These are phyloP conservation scores for Salvia miltiorrhiza DNA, from an alignment of 257 asterid species.

Conservation along the genomic window DNA sequence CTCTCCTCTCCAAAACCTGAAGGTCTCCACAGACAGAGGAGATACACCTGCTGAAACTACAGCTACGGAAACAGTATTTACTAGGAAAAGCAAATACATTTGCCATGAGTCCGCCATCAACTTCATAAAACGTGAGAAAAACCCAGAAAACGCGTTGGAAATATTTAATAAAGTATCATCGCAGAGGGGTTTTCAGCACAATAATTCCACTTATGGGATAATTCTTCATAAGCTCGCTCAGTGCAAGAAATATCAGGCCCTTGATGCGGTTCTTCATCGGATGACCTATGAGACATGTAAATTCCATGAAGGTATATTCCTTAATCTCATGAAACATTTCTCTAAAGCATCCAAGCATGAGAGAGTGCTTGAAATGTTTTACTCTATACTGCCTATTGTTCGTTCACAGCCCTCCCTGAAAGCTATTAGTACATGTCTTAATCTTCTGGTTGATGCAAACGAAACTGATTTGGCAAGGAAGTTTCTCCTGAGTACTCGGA, in stretches of 20 bases:
- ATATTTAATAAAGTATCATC: slow-evolving; percentile 57
- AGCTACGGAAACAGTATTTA: slow-evolving; percentile 14
- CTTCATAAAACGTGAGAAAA: slow-evolving; percentile 59
- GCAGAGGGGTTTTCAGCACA: slow-evolving; percentile 79
- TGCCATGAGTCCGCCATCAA: slow-evolving; percentile 52
- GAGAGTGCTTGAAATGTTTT: slow-evolving; percentile 73
- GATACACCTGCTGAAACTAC: slow-evolving; percentile 36
- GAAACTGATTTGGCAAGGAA: slow-evolving; percentile 60
- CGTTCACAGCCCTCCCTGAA: slow-evolving; percentile 79
- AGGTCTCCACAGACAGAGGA: slow-evolving; percentile 13
- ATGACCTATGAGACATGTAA: slow-evolving; percentile 90
- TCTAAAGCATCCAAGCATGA: slow-evolving; percentile 62
- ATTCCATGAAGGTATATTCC: slow-evolving; percentile 78
- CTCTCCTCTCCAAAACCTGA: slow-evolving; percentile 42
- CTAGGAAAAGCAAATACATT: slow-evolving; percentile 46
- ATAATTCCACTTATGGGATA: slow-evolving; percentile 64
- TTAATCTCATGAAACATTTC: slow-evolving; percentile 90
- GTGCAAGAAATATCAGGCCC: slow-evolving; percentile 48
- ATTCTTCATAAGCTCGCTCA: slow-evolving; percentile 79
- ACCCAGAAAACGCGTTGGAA: slow-evolving; percentile 60
- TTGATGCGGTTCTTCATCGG: slow-evolving; percentile 67
- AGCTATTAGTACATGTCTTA: slow-evolving; percentile 90
- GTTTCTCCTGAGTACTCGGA: slow-evolving; percentile 55
- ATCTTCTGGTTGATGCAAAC: slow-evolving; percentile 70
- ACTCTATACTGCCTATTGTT: slow-evolving; percentile 47